Evolutionary conservation across 441 rosid genomes (phyloP), one percentile per base, ranked within the genome.

Genomic region (Sinapis alba): DNA sequence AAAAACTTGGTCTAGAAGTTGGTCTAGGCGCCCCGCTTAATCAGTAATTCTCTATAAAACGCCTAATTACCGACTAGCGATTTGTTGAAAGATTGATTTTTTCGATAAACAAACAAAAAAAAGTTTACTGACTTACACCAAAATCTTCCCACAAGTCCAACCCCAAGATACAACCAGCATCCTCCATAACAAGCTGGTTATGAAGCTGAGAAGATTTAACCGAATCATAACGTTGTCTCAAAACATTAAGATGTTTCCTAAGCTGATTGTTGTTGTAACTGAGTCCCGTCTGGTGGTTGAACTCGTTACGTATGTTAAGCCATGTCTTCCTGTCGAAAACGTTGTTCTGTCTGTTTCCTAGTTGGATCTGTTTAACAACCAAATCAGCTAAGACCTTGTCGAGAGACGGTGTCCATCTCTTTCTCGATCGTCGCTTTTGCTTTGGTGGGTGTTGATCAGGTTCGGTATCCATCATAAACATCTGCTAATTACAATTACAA

Each of bases 131-230:
- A 68, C 64, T 32, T 77, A 93, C 98, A 85, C 82, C 84, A 12
- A 84, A 53, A 30, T 89, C 96, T 62, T 93, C 98, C 94, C 97
- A 93, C 72, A 91, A 65, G 47, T 86, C 90, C 77, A 93, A 87
- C 45, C 90, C 94, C 34, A 62, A 30, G 43, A 88, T 76, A 84
- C 89, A 79, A 75, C 81, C 82, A 15, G 95, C 57, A 73, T 86
- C 97, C 20, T 87, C 93, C 20, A 84, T 28, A 36, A 79, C 62
- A 71, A 86, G 81, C 20, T 87, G 92, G 76, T 84, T 87, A 51
- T 84, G 90, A 73, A 66, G 80, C 71, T 76, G 73, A 8, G 92
- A 77, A 12, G 93, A 81, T 76, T 85, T 91, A 15, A 91, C 69
- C 30, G 82, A 83, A 28, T 83, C 65, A 62, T 84, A 93, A 11